phyloP scores from a whole-genome alignment of 2,329 filamentous ascomycete genomes.

The Hypoxylon sp. region DNA sequence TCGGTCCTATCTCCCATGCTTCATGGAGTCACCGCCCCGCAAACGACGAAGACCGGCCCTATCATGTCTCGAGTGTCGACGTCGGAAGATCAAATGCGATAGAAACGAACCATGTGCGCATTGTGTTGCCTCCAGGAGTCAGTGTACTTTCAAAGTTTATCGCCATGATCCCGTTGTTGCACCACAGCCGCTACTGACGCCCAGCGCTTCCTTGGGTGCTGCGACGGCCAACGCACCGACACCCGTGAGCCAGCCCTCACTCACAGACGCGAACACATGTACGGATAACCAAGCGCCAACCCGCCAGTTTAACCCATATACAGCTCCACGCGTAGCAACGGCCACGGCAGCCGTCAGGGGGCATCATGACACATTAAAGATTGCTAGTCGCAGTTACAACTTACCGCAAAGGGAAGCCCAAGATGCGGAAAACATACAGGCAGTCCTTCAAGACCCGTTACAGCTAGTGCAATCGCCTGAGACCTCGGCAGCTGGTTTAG shows the following conservation, averaged over 20 bases:
- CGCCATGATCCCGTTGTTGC: conserved; percentile 17
- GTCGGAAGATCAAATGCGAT: conserved; percentile 61
- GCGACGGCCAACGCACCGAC: conserved; percentile 22
- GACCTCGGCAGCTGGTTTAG: conserved; percentile 31
- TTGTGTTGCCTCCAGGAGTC: conserved; percentile 50
- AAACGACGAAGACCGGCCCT: conserved; percentile 53
- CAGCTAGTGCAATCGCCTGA: conserved; percentile 41
- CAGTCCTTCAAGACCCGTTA: conserved; percentile 35
- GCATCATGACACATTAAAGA: conserved; percentile 15
- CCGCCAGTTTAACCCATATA: neutral
- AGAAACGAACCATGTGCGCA: conserved; percentile 55
- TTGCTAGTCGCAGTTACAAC: conserved; percentile 13
- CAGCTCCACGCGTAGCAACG: neutral
- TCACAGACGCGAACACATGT: neutral
- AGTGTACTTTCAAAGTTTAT: conserved; percentile 50
- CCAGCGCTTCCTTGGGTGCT: conserved; percentile 5
- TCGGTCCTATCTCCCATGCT: conserved; percentile 25
- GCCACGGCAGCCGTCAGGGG: conserved; percentile 1
- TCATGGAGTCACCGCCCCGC: conserved; percentile 42
- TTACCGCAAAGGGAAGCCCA: conserved; percentile 9
- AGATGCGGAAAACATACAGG: conserved; percentile 28
- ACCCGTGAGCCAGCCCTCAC: conserved; percentile 13
- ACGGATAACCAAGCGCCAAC: neutral
- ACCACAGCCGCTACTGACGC: neutral
- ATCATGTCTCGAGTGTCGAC: conserved; percentile 58